These are phyloP conservation scores for Lactarius hengduanensis DNA, from an alignment of 768 basidiomycete genomes.

Conservation along the genomic window DNA sequence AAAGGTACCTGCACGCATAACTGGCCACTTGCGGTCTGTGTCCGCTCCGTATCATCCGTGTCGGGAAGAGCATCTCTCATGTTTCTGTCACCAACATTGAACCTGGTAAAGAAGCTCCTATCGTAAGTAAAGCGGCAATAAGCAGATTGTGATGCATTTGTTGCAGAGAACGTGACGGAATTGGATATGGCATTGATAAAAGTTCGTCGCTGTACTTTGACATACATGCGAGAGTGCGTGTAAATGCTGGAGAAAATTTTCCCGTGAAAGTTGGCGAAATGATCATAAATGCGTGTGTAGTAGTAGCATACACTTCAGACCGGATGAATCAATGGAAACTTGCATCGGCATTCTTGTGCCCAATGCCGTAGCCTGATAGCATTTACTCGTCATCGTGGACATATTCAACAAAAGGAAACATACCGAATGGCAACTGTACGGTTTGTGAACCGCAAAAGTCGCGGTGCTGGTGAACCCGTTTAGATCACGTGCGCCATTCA, in stretches of 20 bases:
- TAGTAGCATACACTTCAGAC: slow-evolving; percentile 46
- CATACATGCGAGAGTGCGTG: slow-evolving; percentile 70
- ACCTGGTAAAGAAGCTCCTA: slow-evolving; percentile 68
- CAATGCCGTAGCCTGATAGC: not conserved
- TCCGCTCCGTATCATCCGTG: slow-evolving; percentile 40
- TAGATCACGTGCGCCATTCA: not conserved
- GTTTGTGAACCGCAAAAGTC: not conserved
- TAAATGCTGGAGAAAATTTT: slow-evolving; percentile 53
- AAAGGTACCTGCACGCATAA: slow-evolving; percentile 61
- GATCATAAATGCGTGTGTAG: slow-evolving; percentile 11
- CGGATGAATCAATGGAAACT: slow-evolving; percentile 58
- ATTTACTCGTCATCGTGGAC: not conserved
- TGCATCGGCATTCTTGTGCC: slow-evolving; percentile 49
- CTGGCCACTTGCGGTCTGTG: slow-evolving; percentile 55
- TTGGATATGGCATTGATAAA: slow-evolving; percentile 62
- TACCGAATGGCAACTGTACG: not conserved
- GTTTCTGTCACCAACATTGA: slow-evolving; percentile 42
- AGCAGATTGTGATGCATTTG: slow-evolving; percentile 79
- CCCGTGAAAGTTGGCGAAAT: not conserved
- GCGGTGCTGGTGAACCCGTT: not conserved
- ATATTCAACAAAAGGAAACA: not conserved
- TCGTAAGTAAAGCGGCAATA: slow-evolving; percentile 76
- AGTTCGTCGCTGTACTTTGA: slow-evolving; percentile 84
- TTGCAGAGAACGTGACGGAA: slow-evolving; percentile 62
- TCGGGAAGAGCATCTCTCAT: slow-evolving; percentile 25